Evolutionary conservation across 192 early-diverging fungal species (phyloP).

Genomic region (Podila verticillata): DNA sequence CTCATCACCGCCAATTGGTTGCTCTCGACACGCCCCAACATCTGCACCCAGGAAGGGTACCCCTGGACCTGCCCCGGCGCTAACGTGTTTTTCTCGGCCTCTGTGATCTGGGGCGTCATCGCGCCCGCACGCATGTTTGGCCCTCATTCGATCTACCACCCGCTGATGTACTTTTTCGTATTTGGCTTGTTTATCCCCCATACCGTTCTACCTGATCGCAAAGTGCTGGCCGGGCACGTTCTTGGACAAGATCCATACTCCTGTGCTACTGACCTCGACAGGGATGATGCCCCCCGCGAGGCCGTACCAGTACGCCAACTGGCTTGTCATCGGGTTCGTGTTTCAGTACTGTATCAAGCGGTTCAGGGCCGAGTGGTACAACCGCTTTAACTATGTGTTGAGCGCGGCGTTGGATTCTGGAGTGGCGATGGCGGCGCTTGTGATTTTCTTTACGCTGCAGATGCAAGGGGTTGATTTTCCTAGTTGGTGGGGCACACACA

Average conservation of each 20-base stretch:
- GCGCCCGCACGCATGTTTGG: slow-evolving; percentile 67
- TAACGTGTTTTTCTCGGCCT: slow-evolving; percentile 67
- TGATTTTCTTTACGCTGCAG: slow-evolving; percentile 56
- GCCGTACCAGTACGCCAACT: slow-evolving; percentile 59
- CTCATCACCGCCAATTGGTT: slow-evolving; percentile 57
- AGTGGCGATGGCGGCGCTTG: slow-evolving; percentile 53
- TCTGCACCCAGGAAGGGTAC: slow-evolving; percentile 56
- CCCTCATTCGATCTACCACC: slow-evolving; percentile 43
- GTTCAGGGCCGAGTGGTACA: slow-evolving; percentile 60
- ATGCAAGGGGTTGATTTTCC: slow-evolving; percentile 50
- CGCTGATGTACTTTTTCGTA: slow-evolving; percentile 54
- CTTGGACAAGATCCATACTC: slow-evolving; percentile 60
- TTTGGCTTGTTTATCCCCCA: slow-evolving; percentile 48
- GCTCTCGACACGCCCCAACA: slow-evolving; percentile 53
- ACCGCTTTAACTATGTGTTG: slow-evolving; percentile 75
- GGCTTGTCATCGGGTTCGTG: slow-evolving; percentile 57
- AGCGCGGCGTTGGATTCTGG: slow-evolving; percentile 73
- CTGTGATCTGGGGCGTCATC: slow-evolving; percentile 72
- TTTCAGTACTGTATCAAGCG: slow-evolving; percentile 62
- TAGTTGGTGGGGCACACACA: slow-evolving; percentile 59
- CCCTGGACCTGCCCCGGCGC: slow-evolving; percentile 63
- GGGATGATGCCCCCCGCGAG: slow-evolving; percentile 67
- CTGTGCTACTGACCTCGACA: slow-evolving; percentile 60
- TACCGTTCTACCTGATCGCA: slow-evolving; percentile 49
- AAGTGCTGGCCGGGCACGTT: slow-evolving; percentile 40